Base-by-base conservation (phyloP, 2,329 filamentous ascomycete genomes). In the Alternaria hordeiaustralica region DNA sequence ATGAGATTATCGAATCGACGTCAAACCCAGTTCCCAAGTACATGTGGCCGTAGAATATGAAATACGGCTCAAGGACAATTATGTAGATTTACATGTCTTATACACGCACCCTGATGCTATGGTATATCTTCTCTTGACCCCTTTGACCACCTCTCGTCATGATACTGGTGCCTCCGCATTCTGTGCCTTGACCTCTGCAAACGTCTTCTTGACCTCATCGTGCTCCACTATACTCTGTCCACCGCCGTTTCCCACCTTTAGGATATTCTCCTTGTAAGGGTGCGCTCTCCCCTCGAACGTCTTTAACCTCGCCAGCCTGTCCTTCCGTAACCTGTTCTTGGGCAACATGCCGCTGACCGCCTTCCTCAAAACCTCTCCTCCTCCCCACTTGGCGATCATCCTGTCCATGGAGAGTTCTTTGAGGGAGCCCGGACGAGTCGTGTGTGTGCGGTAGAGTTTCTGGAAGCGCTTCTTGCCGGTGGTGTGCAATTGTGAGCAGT, bases 341-440 rank as follows among this genome's bases (percentile, higher is more conserved):
- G 96, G 96, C 81, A 99, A 82, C 96, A 99, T 99, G 53, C 96
- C 96, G 78, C 92, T 91, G 44, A 99, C 96, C 1, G 96, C 96
- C 80, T 94, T 92, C 75, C 93, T 87, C 78, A 99, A 82, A 41
- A 99, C 90, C 86, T 99, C 96, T 41, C 91, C 90, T 54, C 96
- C 96, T 68, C 96, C 96, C 84, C 93, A 92, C 86, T 97, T 97
- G 75, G 88, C 90, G 86, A 97, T 96, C 85, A 99, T 88, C 71
- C 89, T 88, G 78, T 98, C 95, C 95, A 99, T 97, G 61, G 90
- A 97, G 79, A 99, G 92, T 75, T 89, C 87, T 84, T 92, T 92
- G 74, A 99, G 85, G 74, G 89, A 92, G 59, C 96, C 96, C 0
- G 96, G 96, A 12, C 93, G 87, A 23, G 96, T 98, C 71, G 90